Evolutionary conservation across 2,329 filamentous ascomycete genomes (phyloP), one percentile per base, ranked within the genome.

Genomic region (Hypoxylon sp.): DNA sequence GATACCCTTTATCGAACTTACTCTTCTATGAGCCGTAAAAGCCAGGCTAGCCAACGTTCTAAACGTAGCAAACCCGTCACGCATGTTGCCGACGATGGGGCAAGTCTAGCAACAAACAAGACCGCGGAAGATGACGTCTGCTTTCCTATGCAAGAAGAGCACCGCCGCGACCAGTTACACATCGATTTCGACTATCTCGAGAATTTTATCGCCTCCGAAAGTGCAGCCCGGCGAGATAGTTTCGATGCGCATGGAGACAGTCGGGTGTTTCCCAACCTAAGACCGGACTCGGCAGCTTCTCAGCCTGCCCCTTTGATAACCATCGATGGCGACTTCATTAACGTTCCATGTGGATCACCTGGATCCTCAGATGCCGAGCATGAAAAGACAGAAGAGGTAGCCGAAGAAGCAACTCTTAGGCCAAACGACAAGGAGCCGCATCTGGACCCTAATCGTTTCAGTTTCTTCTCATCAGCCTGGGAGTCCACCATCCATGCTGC

Each of bases 121-220:
- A 91, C 90, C 33, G 92, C 88, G 2, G 93, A 96, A 74, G 92
- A 94, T 66, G 93, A 97, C 74, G 91, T 97, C 1, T 97, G 93
- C 81, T 97, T 96, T 70, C 93, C 93, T 2, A 85, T 90, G n/a
- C 87, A 89, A 68, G 89, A 91, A 44, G 89, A 92, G 63, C 78
- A 80, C 54, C 80, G 80, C 20, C 87, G 89, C n/a, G 89, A 91
- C 66, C 91, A 93, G 73, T 89, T 95, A 2, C 89, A 92, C 64
- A 93, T 93, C 71, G 94, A 98, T 77, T 98, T 95, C 72, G 94
- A 98, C 74, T 94, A 94, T 70, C 84, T 99, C 30, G 95, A 99
- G 77, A 93, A 93, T 71, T 98, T 97, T 72, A 91, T 98, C 54
- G 84, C 91, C 46, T 84, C 82, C 30, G 85, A 87, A 72, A 79